Base-by-base conservation (phyloP, 2,329 filamentous ascomycete species). In the Cadophora sp. region DNA sequence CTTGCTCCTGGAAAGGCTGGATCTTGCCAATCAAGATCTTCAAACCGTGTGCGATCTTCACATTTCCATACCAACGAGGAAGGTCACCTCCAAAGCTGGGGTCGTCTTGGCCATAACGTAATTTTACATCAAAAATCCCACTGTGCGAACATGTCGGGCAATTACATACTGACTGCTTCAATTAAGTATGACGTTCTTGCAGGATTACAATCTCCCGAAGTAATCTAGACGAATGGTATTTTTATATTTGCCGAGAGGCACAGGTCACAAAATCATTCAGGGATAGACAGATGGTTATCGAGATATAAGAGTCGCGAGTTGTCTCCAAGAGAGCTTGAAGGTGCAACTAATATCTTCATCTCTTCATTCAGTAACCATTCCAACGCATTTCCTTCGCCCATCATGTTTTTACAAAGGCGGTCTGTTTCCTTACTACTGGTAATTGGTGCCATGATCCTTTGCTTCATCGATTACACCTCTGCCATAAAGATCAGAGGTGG, bases 401-500 rank as follows among this genome's bases (percentile, higher is more conserved):
- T 43, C n/a, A 59, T 59, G 56, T 59, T 34, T 19, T 59, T 26
- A 19, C 56, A 26, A 43, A n/a, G 56, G 14, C 56, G 37, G 34
- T 40, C n/a, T 27, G n/a, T 7, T 9, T 26, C n/a, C 19, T 22
- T 59, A 5, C 16, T 59, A 9, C 19, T 59, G n/a, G 34, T 43
- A 16, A 4, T 59, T 16, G 22, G 56, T 24, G 56, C 56, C 22
- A 37, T 51, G 16, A 40, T 62, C 22, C 29, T 62, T 26, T 62
- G 46, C 40, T 24, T 62, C 12, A 24, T 62, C n/a, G 60, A 31
- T 19, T 62, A n/a, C 60, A 50, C 43, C n/a, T 48, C 46, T 5
- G 60, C 40, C 11, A 22, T 34, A 19, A 62, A 62, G 40, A 62
- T 62, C 26, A 62, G 60, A 24, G n/a, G 14, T 24, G 60, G 60